Conservation (phyloP, 1,284 basidiomycete species). For the Coniferiporia weirii region DNA sequence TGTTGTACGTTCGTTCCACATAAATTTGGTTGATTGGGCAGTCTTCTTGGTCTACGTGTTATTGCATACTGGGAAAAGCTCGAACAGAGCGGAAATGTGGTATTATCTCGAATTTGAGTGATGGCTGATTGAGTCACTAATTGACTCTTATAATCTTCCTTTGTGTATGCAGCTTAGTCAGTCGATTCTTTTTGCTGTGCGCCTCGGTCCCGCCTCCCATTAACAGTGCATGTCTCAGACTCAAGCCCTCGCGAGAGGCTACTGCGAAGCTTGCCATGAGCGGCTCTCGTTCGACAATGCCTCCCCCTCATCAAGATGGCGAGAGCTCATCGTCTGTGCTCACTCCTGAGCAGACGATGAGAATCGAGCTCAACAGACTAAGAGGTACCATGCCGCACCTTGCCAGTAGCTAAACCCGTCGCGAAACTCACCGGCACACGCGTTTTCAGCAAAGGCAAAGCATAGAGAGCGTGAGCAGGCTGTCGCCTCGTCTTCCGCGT, state of each 20-base stretch:
- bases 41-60: too few species aligned
- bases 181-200: neutral
- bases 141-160: too few species aligned
- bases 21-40: too few species aligned
- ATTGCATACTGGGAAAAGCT: neutral
- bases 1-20: neutral
- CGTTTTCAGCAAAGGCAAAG: conserved; percentile 46
- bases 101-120: too few species aligned
- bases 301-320: conserved; percentile 13
- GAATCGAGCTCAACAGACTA: conserved; percentile 50
- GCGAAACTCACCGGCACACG: neutral
- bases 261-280: neutral
- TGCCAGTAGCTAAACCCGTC: neutral
- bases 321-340: conserved; percentile 18
- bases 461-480: conserved; percentile 51
- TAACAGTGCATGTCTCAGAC: too few species aligned
- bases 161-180: too few species aligned
- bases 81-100: neutral
- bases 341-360: conserved; percentile 41
- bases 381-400: conserved; percentile 35
- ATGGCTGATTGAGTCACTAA: too few species aligned
- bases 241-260: too few species aligned
- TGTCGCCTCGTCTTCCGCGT: conserved; percentile 39
- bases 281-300: conserved; percentile 16
- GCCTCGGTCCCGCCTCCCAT: neutral